Percentiles rank a stretch among this genome's conserved stretches.
These are phyloP conservation scores for Aspergillus felis DNA, from an alignment of 2,329 filamentous ascomycete genomes.

Conservation along the genomic window DNA sequence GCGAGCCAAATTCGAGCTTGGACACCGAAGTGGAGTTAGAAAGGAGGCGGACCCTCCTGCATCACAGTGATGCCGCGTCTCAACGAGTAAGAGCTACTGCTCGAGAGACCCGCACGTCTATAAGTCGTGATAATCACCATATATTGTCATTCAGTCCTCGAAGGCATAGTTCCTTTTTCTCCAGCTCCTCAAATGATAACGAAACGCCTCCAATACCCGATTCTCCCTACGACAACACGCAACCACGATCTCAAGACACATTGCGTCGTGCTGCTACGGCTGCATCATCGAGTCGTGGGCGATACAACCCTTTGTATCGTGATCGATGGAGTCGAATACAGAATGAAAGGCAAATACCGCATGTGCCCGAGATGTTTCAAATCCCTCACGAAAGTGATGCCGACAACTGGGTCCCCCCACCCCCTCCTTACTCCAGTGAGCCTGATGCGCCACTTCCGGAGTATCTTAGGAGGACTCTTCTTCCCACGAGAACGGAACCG, in stretches of 20 bases:
- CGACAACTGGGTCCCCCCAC: conserved; percentile 83
- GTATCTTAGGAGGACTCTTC: conserved; percentile 30
- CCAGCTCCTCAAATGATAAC: conserved; percentile 20
- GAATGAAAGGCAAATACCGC: conserved; percentile 6
- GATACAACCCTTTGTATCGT: conserved; percentile 53
- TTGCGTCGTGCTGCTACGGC: conserved; percentile 68
- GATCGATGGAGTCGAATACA: conserved; percentile 42
- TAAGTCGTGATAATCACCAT: conserved; percentile 12
- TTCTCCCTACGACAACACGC: conserved; percentile 68
- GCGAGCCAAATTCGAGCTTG: conserved; percentile 70
- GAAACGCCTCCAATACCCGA: conserved; percentile 59
- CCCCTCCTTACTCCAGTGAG: conserved; percentile 63
- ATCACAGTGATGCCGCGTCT: conserved; percentile 48
- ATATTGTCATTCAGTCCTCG: conserved; percentile 13
- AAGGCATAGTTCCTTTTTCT: conserved; percentile 26
- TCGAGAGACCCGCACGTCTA: conserved; percentile 23
- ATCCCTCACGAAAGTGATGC: conserved; percentile 82
- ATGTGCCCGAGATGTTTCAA: conserved; percentile 40
- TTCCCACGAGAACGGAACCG: conserved; percentile 24
- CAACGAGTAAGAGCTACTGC: conserved; percentile 15
- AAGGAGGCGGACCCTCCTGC: conserved; percentile 66
- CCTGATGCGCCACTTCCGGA: conserved; percentile 37
- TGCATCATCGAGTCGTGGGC: conserved; percentile 67
- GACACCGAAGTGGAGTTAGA: conserved; percentile 77
- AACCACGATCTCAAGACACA: conserved; percentile 65